These are phyloP conservation scores for Salvia sclarea DNA, from an alignment of 305 asterid species.

Conservation along the genomic window DNA sequence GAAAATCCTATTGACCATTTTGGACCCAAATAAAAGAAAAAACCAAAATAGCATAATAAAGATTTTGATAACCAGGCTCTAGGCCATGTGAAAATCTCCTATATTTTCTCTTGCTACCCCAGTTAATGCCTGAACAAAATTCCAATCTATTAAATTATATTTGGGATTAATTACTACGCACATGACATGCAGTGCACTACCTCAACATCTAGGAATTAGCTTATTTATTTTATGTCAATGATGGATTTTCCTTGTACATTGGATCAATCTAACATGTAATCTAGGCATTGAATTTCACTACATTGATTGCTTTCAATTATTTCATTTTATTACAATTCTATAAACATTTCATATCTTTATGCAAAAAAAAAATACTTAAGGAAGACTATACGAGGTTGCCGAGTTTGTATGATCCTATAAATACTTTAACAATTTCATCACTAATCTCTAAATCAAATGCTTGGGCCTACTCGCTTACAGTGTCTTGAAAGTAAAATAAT, in stretches of 20 bases:
- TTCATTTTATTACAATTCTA: background rate
- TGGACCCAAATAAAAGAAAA: background rate
- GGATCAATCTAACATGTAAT: slow-evolving; percentile 3
- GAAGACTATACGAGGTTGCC: background rate
- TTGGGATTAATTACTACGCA: background rate
- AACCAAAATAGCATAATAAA: slow-evolving; percentile 6
- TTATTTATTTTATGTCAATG: slow-evolving; percentile 3
- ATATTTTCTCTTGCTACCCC: slow-evolving; percentile 23
- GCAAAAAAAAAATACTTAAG: no score
- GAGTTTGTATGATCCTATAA: background rate
- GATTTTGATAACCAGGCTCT: slow-evolving; percentile 13
- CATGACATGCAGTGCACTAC: background rate
- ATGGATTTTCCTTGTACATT: background rate
- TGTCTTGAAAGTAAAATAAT: background rate
- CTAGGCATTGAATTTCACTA: slow-evolving; percentile 15
- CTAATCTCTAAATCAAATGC: background rate
- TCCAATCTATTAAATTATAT: background rate
- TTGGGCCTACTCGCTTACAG: background rate
- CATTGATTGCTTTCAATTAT: slow-evolving; percentile 13
- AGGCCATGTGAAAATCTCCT: slow-evolving; percentile 36
- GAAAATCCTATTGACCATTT: slow-evolving; percentile 27
- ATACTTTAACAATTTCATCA: background rate
- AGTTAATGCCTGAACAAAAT: slow-evolving; percentile 24
- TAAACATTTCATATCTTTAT: background rate
- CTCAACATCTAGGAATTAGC: slow-evolving; percentile 1